Base-by-base conservation (phyloP, 768 basidiomycete genomes). In the Mycena filopes region DNA sequence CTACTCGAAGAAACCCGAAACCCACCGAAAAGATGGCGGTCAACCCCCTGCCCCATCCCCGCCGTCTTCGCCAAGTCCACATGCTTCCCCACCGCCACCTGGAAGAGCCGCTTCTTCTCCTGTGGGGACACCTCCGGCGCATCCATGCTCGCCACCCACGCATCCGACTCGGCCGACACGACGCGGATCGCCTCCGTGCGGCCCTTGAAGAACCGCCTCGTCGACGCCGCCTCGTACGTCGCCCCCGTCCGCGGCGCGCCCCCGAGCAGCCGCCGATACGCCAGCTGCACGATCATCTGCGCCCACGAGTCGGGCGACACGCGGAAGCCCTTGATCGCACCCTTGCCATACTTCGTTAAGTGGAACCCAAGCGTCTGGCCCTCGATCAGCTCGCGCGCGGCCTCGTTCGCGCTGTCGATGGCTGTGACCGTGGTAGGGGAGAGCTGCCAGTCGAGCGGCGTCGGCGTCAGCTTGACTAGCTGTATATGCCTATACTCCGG, bases 261-360 rank as follows among this genome's bases (percentile, higher is more conserved):
- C 42, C 83, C 81, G 31, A 89, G 78, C 36, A 95, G 83, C 1
- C 95, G 86, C 61, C 83, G 86, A 76, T 96, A 96, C 8, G 96
- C 96, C 48, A 98, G 81, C 75, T 98, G 96, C 53, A 96, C 84
- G 72, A 95, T 80, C 86, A 98, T 89, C 80, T 98, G 96, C 48
- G 93, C 90, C 95, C 95, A 98, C 28, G 92, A 92, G 73, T 98
- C 96, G 3, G 96, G 96, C 43, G 94, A 94, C n/a, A 92, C 88
- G 36, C 92, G 89, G 70, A 93, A 94, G 16, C 83, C 79, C 82
- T 97, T 98, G 80, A 97, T 93, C 20, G 87, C 85, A 46, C 86
- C 85, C 77, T 96, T 97, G 36, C 96, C 96, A 71, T 96, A 98
- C 1, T 80, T 75, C 1, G 93, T 94, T 42, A 86, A 80, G 63